Evolutionary conservation across 805 yeast species (phyloP).

Genomic region (Starmerella asiatica): DNA sequence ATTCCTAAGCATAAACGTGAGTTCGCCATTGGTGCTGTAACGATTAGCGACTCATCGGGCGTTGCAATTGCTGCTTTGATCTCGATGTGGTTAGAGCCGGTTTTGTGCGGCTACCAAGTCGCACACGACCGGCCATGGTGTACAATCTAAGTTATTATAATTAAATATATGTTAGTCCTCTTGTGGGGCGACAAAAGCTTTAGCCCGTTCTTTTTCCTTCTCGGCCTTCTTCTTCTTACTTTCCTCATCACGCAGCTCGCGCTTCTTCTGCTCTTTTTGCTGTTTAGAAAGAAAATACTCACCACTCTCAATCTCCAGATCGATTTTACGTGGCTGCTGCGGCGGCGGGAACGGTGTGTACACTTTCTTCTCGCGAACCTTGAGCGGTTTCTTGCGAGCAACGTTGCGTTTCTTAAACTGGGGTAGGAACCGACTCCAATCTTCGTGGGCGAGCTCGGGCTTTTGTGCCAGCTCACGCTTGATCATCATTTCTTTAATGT

Average conservation of each 20-base stretch:
- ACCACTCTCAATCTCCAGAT: conserved; percentile 94
- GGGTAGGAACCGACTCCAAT: conserved; percentile 93
- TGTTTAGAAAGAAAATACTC: conserved; percentile 86
- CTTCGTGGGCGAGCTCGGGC: conserved; percentile 90
- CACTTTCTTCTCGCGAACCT: conserved; percentile 52
- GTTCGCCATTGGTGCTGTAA: conserved; percentile 71
- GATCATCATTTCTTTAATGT: conserved; percentile 94
- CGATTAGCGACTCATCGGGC: conserved; percentile 75
- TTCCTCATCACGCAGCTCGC: conserved; percentile 64
- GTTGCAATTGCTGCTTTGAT: conserved; percentile 66
- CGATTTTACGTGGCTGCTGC: conserved; percentile 92
- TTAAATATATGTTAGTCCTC: conserved; percentile 37
- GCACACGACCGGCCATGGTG: conserved; percentile 73
- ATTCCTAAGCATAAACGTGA: conserved; percentile 43
- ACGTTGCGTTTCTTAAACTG: conserved; percentile 93
- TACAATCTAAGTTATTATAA: neutral
- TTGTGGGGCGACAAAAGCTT: conserved; percentile 76
- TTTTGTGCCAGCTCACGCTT: conserved; percentile 87
- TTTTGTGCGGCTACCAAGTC: conserved; percentile 59
- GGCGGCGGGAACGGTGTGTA: conserved; percentile 99
- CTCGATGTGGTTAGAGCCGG: conserved; percentile 61
- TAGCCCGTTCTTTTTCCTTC: conserved; percentile 55
- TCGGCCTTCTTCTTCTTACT: conserved; percentile 57
- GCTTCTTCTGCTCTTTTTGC: conserved; percentile 59
- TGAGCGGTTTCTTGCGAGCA: conserved; percentile 78